Evolutionary conservation across 345 rosid species (phyloP).

Genomic region (Populus davidiana): DNA sequence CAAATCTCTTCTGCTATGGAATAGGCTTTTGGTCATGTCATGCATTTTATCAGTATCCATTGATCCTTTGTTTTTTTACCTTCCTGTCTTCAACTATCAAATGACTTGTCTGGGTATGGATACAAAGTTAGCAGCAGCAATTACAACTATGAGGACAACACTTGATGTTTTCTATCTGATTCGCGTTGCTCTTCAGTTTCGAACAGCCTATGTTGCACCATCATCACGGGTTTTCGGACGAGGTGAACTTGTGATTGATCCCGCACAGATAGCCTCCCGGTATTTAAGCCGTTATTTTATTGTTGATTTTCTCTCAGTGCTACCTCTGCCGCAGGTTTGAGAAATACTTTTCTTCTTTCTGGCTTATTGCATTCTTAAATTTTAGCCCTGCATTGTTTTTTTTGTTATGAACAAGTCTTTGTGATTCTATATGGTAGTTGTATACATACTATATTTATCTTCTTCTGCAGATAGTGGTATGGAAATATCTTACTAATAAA

Average conservation of each 20-base stretch:
- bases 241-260: constrained; percentile 89
- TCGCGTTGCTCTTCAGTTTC: constrained; percentile 75
- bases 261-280: constrained; percentile 66
- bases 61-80: constrained; percentile 79
- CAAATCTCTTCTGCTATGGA: constrained; percentile 71
- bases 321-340: constrained; percentile 81
- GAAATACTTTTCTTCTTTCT: not conserved
- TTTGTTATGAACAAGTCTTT: not conserved
- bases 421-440: not conserved
- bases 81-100: constrained; percentile 56
- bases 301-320: constrained; percentile 67
- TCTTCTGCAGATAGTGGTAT: constrained; percentile 60
- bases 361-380: not conserved
- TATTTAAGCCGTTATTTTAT: constrained; percentile 65
- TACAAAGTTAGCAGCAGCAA: constrained; percentile 50
- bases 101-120: constrained; percentile 61
- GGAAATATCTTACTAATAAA: constrained; percentile 49
- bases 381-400: not conserved
- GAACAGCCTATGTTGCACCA: constrained; percentile 81
- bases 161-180: constrained; percentile 61
- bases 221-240: constrained; percentile 92
- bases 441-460: not conserved
- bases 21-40: constrained; percentile 65
- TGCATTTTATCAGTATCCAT: constrained; percentile 73
- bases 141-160: constrained; percentile 51